A percentile compares a stretch with the other conserved stretches of the same genome.
Conservation (phyloP, 2,329 filamentous ascomycete genomes). For the Cladosporium phlei region DNA sequence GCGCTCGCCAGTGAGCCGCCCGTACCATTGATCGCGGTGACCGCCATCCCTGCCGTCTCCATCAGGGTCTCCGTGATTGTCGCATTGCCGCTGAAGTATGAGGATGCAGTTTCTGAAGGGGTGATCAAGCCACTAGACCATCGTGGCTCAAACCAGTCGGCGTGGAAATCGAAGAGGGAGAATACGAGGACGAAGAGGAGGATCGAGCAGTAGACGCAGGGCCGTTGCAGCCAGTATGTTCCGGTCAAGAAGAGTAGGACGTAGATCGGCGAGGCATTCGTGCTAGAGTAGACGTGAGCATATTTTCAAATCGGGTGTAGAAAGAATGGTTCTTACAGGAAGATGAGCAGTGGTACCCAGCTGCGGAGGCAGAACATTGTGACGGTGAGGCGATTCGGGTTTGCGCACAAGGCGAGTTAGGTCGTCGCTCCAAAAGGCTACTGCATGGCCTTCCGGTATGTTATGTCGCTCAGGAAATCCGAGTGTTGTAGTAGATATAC, state of each 20-base stretch:
- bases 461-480: too few relatives aligned
- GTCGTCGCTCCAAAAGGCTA: slow-evolving; percentile 2
- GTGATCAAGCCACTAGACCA: slow-evolving; percentile 23
- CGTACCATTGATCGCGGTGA: slow-evolving; percentile 61
- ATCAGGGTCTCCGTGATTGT: slow-evolving; percentile 49
- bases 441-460: slow-evolving; percentile 15
- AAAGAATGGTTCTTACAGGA: slow-evolving; percentile 43
- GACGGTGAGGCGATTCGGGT: slow-evolving; percentile 12
- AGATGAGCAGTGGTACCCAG: slow-evolving; percentile 48
- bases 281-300: slow-evolving; percentile 29
- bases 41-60: slow-evolving; percentile 55
- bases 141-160: slow-evolving; percentile 90
- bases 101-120: slow-evolving; percentile 34
- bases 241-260: slow-evolving; percentile 62
- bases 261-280: slow-evolving; percentile 46
- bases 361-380: slow-evolving; percentile 64
- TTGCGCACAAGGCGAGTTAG: not conserved
- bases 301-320: too few relatives aligned
- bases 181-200: slow-evolving; percentile 92
- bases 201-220: slow-evolving; percentile 96
- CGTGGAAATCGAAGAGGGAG: slow-evolving; percentile 88
- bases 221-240: slow-evolving; percentile 93
- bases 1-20: slow-evolving; percentile 62
- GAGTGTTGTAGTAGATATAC: too few relatives aligned
- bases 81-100: slow-evolving; percentile 27